A percentile compares a stretch with the other conserved stretches of the same genome.
These are phyloP conservation scores for Lentinus tigrinus DNA, from an alignment of 768 basidiomycete species.

Conservation along the genomic window DNA sequence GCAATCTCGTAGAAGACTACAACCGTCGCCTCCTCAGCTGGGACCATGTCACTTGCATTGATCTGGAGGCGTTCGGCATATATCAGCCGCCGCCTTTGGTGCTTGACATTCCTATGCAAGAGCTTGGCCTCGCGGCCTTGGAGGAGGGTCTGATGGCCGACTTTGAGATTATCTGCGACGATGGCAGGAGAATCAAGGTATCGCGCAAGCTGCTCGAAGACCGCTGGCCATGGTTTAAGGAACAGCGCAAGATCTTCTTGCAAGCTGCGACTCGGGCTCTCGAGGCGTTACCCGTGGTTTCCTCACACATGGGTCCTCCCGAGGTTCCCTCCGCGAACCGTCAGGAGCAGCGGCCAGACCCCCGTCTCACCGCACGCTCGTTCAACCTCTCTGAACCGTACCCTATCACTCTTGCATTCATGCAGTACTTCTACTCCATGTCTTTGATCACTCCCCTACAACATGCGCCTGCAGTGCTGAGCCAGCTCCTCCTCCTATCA, in stretches of 20 bases:
- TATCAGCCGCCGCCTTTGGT: slow-evolving; percentile 80
- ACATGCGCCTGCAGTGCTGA: slow-evolving; percentile 85
- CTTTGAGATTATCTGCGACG: slow-evolving; percentile 91
- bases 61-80: slow-evolving; percentile 93
- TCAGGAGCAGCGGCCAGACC: slow-evolving; percentile 63
- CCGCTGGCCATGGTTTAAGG: slow-evolving; percentile 94
- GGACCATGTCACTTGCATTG: slow-evolving; percentile 89
- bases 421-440: slow-evolving; percentile 93
- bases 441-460: slow-evolving; percentile 88
- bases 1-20: slow-evolving; percentile 89
- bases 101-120: slow-evolving; percentile 72
- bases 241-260: slow-evolving; percentile 60
- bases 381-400: slow-evolving; percentile 87
- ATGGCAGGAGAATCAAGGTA: slow-evolving; percentile 79
- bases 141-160: slow-evolving; percentile 83
- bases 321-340: slow-evolving; percentile 53
- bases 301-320: slow-evolving; percentile 63
- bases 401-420: slow-evolving; percentile 80
- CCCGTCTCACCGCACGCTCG: slow-evolving; percentile 74
- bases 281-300: slow-evolving; percentile 56
- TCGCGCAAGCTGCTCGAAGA: slow-evolving; percentile 84
- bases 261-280: slow-evolving; percentile 55
- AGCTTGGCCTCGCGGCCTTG: slow-evolving; percentile 79
- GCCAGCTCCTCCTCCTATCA: slow-evolving; percentile 80
- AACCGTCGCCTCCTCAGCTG: slow-evolving; percentile 87